Percentiles rank a stretch among this genome's conserved stretches.
These are phyloP conservation scores for Thalassiosira exigua DNA, from an alignment of 352 stramenopile genomes.

Conservation along the genomic window DNA sequence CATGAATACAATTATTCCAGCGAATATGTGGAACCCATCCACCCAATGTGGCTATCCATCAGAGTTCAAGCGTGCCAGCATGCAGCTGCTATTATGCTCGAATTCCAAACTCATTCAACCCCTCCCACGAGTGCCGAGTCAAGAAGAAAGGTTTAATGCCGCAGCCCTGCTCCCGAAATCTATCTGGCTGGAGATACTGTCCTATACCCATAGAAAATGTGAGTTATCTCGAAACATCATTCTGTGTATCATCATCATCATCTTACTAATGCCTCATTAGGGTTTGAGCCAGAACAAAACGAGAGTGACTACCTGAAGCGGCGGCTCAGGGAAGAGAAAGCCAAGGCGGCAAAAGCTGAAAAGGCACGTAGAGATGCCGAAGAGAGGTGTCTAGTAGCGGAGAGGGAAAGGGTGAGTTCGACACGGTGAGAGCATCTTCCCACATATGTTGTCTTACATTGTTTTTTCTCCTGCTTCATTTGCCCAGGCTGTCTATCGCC, in stretches of 20 bases:
- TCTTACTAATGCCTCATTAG: too few species aligned
- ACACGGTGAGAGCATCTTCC: too few species aligned
- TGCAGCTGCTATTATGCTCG: conserved; percentile 74
- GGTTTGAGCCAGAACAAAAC: conserved; percentile 74
- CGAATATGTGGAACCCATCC: conserved; percentile 70
- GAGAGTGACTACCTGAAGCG: conserved; percentile 69
- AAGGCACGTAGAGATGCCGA: conserved; percentile 64
- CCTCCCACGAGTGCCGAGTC: conserved; percentile 32
- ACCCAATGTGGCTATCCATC: conserved; percentile 67
- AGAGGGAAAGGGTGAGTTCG: conserved; percentile 71
- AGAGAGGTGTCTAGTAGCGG: conserved; percentile 47
- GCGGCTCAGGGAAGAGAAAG: conserved; percentile 73
- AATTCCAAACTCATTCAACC: conserved; percentile 67
- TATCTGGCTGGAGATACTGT: conserved; percentile 83
- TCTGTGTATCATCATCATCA: too few species aligned
- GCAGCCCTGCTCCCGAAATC: conserved; percentile 69
- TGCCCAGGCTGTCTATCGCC: conserved; percentile 60
- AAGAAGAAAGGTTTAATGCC: conserved; percentile 62
- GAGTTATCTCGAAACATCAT: too few species aligned
- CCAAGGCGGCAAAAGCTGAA: conserved; percentile 60
- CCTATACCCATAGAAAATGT: conserved; percentile 81
- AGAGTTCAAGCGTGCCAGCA: conserved; percentile 66
- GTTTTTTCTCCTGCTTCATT: too few species aligned
- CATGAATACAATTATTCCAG: conserved; percentile 66
- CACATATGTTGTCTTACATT: too few species aligned